phyloP scores from a whole-genome alignment of 768 basidiomycete species.

The Trametes cinnabarina region DNA sequence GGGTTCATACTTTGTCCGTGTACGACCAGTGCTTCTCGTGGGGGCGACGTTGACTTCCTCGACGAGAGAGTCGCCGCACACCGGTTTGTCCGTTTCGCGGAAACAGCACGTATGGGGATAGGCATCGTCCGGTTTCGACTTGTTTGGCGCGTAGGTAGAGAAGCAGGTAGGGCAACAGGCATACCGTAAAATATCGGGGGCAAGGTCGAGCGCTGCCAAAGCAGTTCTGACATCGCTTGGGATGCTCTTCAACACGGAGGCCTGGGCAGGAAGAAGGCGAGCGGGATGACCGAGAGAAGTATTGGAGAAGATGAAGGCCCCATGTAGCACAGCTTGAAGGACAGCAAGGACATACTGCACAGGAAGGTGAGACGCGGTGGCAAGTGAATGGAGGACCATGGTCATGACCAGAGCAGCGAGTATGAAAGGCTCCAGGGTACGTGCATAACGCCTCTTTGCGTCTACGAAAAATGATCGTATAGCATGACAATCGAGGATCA shows the following conservation, averaged over 20 bases:
- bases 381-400: background rate
- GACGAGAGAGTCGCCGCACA: too few relatives aligned
- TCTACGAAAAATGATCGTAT: background rate
- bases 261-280: background rate
- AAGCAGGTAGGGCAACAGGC: conserved; percentile 4
- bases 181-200: background rate
- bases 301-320: background rate
- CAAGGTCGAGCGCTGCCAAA: background rate
- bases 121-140: background rate
- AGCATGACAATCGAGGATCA: background rate
- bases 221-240: background rate
- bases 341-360: background rate
- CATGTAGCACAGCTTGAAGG: conserved; percentile 31
- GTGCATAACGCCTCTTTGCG: background rate
- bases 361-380: background rate
- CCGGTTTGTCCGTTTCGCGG: background rate
- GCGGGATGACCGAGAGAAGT: background rate
- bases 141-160: background rate
- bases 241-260: background rate
- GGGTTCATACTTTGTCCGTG: too few relatives aligned
- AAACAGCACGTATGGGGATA: background rate
- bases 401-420: background rate
- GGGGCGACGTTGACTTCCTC: too few relatives aligned
- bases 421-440: background rate
- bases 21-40: too few relatives aligned